A percentile compares a stretch with the other conserved stretches of the same genome.
Conservation (phyloP, 83 land plant species). For the Picea abies region DNA sequence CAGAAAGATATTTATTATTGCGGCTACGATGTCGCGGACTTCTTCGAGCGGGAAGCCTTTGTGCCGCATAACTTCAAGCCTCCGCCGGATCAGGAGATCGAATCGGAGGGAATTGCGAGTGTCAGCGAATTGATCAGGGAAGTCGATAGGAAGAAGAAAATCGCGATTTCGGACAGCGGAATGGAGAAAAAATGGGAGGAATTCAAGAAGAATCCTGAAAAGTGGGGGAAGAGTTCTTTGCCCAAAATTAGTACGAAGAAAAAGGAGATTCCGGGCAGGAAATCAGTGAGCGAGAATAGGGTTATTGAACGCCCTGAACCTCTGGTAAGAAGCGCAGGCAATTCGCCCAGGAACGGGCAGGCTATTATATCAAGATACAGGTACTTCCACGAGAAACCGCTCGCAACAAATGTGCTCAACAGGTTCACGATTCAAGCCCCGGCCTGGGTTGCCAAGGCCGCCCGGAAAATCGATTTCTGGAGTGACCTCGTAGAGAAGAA, state of each 20-base stretch:
- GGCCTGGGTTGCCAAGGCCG: slow-evolving; percentile 56
- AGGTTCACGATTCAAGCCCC: slow-evolving; percentile 36
- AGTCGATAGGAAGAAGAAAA: neutral
- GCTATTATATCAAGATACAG: slow-evolving; percentile 23
- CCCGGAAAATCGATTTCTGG: slow-evolving; percentile 52
- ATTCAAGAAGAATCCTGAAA: slow-evolving; percentile 15
- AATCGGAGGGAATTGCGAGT: neutral
- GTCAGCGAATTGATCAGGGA: neutral
- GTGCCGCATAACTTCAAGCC: slow-evolving; percentile 25
- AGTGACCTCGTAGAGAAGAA: slow-evolving; percentile 42
- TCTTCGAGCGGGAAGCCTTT: slow-evolving; percentile 50
- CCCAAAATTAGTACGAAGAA: neutral
- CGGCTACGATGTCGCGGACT: slow-evolving; percentile 54
- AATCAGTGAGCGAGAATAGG: slow-evolving; percentile 19
- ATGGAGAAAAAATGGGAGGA: neutral
- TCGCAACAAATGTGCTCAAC: slow-evolving; percentile 28
- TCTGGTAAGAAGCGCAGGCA: slow-evolving; percentile 20
- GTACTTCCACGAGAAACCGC: slow-evolving; percentile 29
- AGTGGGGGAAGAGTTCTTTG: neutral
- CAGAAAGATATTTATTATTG: slow-evolving; percentile 34
- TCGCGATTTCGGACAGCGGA: neutral
- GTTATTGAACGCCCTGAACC: slow-evolving; percentile 14
- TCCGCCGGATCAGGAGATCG: slow-evolving; percentile 9
- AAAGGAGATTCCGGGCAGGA: slow-evolving; percentile 7
- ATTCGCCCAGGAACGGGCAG: slow-evolving; percentile 18